Evolutionary conservation across 176 grass and related monocot genomes (phyloP).

Genomic region (Musa schizocarpa): DNA sequence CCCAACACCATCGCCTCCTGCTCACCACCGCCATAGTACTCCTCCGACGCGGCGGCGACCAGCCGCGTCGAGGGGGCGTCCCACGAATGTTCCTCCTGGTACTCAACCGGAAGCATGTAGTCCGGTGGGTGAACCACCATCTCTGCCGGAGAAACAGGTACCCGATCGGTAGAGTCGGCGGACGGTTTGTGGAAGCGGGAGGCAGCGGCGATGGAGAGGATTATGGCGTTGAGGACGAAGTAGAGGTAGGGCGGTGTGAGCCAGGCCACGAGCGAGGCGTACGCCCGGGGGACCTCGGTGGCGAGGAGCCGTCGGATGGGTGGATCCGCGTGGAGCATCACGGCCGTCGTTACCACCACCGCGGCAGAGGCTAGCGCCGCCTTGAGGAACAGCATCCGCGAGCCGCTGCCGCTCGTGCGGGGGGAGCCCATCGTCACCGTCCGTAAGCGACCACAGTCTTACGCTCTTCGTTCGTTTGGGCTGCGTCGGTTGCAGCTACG

Average conservation of each 20-base stretch:
- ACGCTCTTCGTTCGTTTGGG: not conserved
- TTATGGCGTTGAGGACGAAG: slow-evolving; percentile 85
- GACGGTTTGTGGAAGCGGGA: slow-evolving; percentile 47
- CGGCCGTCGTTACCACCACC: slow-evolving; percentile 29
- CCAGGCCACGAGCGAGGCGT: slow-evolving; percentile 31
- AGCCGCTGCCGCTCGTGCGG: too few species aligned
- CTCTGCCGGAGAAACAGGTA: not conserved
- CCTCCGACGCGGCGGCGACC: too few species aligned
- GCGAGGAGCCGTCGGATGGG: slow-evolving; percentile 28
- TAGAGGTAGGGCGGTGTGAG: slow-evolving; percentile 83
- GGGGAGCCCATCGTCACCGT: too few species aligned
- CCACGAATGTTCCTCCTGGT: not conserved
- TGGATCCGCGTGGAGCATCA: slow-evolving; percentile 36
- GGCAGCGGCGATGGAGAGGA: slow-evolving; percentile 80
- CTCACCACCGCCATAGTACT: too few species aligned
- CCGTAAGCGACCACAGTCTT: not conserved
- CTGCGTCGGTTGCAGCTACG: not conserved
- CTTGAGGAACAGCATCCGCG: slow-evolving; percentile 28
- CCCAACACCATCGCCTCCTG: not conserved
- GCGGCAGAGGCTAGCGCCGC: slow-evolving; percentile 21
- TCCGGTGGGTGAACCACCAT: not conserved
- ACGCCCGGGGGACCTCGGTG: slow-evolving; percentile 51
- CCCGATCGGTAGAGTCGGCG: not conserved
- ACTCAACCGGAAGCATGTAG: not conserved
- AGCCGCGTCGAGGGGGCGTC: not conserved